Conservation (phyloP, 2,329 filamentous ascomycete species). For the Clonostachys solani region DNA sequence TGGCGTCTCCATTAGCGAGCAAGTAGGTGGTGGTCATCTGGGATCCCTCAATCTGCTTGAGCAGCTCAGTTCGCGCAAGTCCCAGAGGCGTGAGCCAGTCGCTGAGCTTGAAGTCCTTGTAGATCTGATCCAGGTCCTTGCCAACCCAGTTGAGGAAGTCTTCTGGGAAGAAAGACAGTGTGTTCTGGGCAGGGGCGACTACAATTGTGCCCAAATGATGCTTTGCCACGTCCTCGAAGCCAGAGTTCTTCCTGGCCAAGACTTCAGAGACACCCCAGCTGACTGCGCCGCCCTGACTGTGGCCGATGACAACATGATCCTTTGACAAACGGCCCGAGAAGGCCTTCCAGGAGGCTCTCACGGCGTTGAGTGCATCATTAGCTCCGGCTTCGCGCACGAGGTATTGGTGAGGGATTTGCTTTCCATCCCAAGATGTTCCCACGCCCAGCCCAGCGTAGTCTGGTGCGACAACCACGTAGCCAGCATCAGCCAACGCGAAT, state of each 20-base stretch:
- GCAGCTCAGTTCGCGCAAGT: slow-evolving; percentile 2
- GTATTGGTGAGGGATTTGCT: slow-evolving; percentile 32
- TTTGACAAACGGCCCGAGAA: slow-evolving; percentile 25
- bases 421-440: slow-evolving; percentile 21
- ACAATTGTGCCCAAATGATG: slow-evolving; percentile 8
- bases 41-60: slow-evolving; percentile 3
- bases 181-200: slow-evolving; percentile 4
- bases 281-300: slow-evolving; percentile 38
- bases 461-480: slow-evolving; percentile 37
- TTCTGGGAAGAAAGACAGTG: not conserved
- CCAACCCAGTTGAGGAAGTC: not conserved
- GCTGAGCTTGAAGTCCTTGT: slow-evolving; percentile 5
- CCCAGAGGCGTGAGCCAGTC: slow-evolving; percentile 22
- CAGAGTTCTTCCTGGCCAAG: slow-evolving; percentile 11
- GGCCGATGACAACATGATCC: slow-evolving; percentile 38
- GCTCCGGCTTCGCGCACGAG: slow-evolving; percentile 27
- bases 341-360: slow-evolving; percentile 31
- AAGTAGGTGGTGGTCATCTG: not conserved
- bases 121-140: slow-evolving; percentile 3
- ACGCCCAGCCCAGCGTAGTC: slow-evolving; percentile 40
- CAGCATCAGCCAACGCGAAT: slow-evolving; percentile 27
- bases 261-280: slow-evolving; percentile 26
- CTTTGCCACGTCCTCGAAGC: not conserved
- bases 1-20: not conserved
- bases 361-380: slow-evolving; percentile 34